Percentiles rank a stretch among this genome's conserved stretches.
These are phyloP conservation scores for Xanthoconium separans DNA, from an alignment of 1,284 basidiomycete genomes.

Conservation along the genomic window DNA sequence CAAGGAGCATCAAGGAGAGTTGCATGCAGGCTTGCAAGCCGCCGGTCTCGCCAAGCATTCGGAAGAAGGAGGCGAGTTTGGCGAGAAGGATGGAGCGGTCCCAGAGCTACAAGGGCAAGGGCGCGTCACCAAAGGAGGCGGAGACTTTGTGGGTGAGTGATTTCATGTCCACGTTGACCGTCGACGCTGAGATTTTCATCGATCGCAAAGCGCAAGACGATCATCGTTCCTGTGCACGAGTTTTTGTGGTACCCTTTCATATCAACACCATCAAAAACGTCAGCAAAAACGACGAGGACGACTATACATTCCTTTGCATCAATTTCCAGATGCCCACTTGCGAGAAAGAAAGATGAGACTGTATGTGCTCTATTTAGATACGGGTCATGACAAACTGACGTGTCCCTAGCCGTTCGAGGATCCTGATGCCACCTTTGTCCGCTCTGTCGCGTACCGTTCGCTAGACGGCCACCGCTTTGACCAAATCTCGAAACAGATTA, in stretches of 20 bases:
- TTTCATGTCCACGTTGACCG: not conserved
- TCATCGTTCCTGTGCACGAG: conserved; percentile 91
- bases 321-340: conserved; percentile 97
- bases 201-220: conserved; percentile 90
- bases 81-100: conserved; percentile 79
- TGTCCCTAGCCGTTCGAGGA: conserved; percentile 88
- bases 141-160: conserved; percentile 70
- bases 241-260: conserved; percentile 94
- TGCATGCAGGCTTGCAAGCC: conserved; percentile 78
- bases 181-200: conserved; percentile 70
- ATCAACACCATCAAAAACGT: conserved; percentile 99
- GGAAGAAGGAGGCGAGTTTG: conserved; percentile 66
- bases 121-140: conserved; percentile 78
- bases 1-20: conserved; percentile 84
- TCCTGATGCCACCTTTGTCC: conserved; percentile 94
- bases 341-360: conserved; percentile 98
- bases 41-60: conserved; percentile 87
- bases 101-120: conserved; percentile 96
- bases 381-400: conserved; percentile 6
- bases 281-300: conserved; percentile 96
- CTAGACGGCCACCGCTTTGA: conserved; percentile 89
- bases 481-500: conserved; percentile 88
- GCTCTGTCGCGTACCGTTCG: conserved; percentile 93
- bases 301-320: conserved; percentile 82
- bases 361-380: conserved; percentile 38